Conservation (phyloP, 495 filamentous ascomycete genomes). For the Hypoxylon lenormandii region DNA sequence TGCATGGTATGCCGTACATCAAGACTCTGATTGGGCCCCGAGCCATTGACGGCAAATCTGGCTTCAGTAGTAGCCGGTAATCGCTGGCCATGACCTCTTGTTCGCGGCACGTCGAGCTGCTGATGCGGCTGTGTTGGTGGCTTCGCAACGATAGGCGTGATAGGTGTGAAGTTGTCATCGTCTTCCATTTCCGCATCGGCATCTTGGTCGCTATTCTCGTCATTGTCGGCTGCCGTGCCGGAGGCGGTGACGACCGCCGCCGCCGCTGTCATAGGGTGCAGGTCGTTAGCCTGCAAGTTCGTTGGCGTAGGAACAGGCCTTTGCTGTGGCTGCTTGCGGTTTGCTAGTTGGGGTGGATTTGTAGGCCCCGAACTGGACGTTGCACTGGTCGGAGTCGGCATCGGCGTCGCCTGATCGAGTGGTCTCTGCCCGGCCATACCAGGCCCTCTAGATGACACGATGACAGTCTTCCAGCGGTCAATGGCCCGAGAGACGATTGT, state of each 20-base stretch:
- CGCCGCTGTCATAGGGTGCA: constrained; percentile 23
- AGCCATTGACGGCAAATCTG: constrained; percentile 42
- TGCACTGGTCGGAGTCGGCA: constrained; percentile 31
- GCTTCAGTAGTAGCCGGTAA: constrained; percentile 30
- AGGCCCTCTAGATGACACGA: constrained; percentile 54
- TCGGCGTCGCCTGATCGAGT: constrained; percentile 43
- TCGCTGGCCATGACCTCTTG: constrained; percentile 33
- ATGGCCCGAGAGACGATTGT: constrained; percentile 61
- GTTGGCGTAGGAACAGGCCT: constrained; percentile 28
- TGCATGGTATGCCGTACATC: constrained; percentile 49
- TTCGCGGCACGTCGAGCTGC: constrained; percentile 49
- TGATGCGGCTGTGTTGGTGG: constrained; percentile 38
- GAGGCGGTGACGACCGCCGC: constrained; percentile 20
- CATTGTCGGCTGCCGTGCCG: constrained; percentile 39
- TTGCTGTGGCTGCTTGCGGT: constrained; percentile 37
- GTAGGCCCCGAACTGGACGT: constrained; percentile 23
- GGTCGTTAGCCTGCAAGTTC: constrained; percentile 18
- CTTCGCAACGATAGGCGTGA: constrained; percentile 40
- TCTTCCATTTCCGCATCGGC: constrained; percentile 58
- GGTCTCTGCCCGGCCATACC: constrained; percentile 55
- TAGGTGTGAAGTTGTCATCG: constrained; percentile 50
- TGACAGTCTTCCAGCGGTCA: constrained; percentile 65
- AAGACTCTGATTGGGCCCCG: constrained; percentile 37
- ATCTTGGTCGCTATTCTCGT: constrained; percentile 58
- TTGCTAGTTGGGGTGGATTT: constrained; percentile 11